These are phyloP conservation scores for Biscogniauxia sp. DNA, from an alignment of 2,329 filamentous ascomycete species.

Conservation along the genomic window DNA sequence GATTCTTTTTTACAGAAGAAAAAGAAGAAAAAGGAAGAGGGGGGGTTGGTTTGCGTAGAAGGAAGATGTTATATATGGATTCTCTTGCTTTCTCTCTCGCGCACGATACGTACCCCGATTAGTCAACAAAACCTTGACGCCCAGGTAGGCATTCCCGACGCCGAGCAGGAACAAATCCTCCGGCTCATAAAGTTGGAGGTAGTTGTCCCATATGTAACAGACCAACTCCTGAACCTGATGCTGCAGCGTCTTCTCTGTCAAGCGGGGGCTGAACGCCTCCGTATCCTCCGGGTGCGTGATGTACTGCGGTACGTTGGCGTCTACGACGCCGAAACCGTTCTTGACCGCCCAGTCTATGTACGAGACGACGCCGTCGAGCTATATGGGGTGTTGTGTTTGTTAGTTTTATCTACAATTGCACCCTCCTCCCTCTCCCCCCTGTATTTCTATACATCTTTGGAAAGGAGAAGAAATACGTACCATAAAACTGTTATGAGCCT, in stretches of 20 bases:
- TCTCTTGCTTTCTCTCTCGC: neutral
- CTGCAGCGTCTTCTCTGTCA: slow-evolving; percentile 49
- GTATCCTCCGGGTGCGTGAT: slow-evolving; percentile 61
- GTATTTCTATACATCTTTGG: neutral
- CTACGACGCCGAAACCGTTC: slow-evolving; percentile 81
- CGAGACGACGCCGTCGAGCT: slow-evolving; percentile 78
- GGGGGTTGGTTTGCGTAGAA: no score
- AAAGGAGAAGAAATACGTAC: slow-evolving; percentile 50
- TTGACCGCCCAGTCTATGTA: slow-evolving; percentile 82
- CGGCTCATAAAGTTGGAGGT: slow-evolving; percentile 74
- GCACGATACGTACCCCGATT: slow-evolving; percentile 60
- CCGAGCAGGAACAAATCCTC: slow-evolving; percentile 83
- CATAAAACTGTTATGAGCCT: slow-evolving; percentile 83
- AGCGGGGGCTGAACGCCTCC: slow-evolving; percentile 45
- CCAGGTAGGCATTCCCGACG: slow-evolving; percentile 83
- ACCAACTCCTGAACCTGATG: slow-evolving; percentile 70
- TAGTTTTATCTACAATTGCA: neutral
- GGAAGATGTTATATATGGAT: no score
- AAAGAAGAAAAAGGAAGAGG: neutral
- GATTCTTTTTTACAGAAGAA: neutral
- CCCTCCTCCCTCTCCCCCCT: no score
- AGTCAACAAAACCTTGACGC: slow-evolving; percentile 76
- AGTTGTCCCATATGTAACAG: slow-evolving; percentile 94
- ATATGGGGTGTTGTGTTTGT: slow-evolving; percentile 10
- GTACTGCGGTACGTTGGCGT: slow-evolving; percentile 84